phyloP scores from a whole-genome alignment of 768 basidiomycete species.

The Leccinum incarnatum region DNA sequence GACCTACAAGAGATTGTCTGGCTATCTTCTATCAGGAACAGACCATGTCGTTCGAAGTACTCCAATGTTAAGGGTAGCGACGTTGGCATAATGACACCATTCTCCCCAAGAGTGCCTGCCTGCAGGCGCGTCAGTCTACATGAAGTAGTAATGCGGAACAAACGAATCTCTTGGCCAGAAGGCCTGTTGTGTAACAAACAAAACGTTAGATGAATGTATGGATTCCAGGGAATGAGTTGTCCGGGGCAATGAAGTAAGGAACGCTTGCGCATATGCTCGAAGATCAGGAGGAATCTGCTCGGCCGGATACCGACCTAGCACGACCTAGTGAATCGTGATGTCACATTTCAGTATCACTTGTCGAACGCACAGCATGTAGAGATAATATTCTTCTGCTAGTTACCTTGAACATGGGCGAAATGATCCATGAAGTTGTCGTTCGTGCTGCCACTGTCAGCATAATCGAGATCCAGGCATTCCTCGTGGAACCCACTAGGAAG shows the following conservation, averaged over 20 bases:
- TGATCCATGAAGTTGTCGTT: too few species aligned
- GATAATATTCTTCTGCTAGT: too few species aligned
- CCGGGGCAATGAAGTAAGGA: constrained; percentile 90
- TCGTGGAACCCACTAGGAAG: too few species aligned
- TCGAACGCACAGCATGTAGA: too few species aligned
- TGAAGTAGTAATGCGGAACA: background rate
- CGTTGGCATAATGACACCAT: constrained; percentile 71
- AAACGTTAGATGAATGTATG: constrained; percentile 89
- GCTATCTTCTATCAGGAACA: constrained; percentile 95
- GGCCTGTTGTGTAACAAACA: constrained; percentile 97
- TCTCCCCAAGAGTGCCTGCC: constrained; percentile 75
- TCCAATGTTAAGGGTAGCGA: constrained; percentile 79
- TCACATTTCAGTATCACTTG: background rate
- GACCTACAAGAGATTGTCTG: constrained; percentile 89
- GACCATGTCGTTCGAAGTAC: constrained; percentile 88
- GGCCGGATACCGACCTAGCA: constrained; percentile 86
- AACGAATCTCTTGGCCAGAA: constrained; percentile 58
- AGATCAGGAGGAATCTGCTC: constrained; percentile 97
- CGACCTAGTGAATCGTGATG: background rate
- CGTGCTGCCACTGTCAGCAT: too few species aligned
- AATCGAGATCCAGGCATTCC: too few species aligned
- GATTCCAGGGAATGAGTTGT: constrained; percentile 60
- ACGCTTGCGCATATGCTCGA: constrained; percentile 73
- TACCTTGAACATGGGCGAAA: too few species aligned
- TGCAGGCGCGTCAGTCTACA: constrained; percentile 29